A percentile compares a stretch with the other conserved stretches of the same genome.
phyloP scores from a whole-genome alignment of 495 filamentous ascomycete species.

The Talaromyces stipitatus region DNA sequence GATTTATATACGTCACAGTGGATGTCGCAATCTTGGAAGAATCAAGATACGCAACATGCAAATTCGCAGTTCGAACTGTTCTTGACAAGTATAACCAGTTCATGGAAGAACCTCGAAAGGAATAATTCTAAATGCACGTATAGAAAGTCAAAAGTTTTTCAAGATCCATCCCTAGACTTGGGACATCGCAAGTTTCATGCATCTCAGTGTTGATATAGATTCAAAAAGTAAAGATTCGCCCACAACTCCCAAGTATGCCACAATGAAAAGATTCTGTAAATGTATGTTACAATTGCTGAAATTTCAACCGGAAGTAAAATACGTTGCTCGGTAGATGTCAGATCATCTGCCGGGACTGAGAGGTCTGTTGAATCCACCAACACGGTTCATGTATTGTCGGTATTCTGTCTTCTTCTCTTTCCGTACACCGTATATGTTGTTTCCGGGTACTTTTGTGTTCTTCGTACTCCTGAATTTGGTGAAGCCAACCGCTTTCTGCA shows the following conservation, averaged over 20 bases:
- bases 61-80: background rate
- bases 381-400: conserved; percentile 97
- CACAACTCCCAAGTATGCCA: conserved; percentile 4
- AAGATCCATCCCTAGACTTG: background rate
- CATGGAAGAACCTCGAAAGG: background rate
- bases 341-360: conserved; percentile 51
- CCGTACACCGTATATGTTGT: conserved; percentile 72
- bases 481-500: conserved; percentile 86
- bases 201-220: background rate
- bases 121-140: background rate
- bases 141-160: background rate
- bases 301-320: background rate
- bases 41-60: background rate
- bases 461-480: conserved; percentile 80
- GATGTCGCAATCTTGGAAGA: too few species aligned
- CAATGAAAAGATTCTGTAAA: background rate
- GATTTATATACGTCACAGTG: conserved; percentile 2
- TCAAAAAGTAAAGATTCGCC: background rate
- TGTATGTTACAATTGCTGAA: conserved; percentile 3
- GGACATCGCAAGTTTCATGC: background rate
- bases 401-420: conserved; percentile 97
- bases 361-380: conserved; percentile 94
- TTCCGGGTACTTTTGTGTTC: conserved; percentile 82
- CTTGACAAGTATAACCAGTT: background rate
- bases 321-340: background rate